phyloP scores from a whole-genome alignment of 1,139 yeast species.

The Geotrichum histeridarum region DNA sequence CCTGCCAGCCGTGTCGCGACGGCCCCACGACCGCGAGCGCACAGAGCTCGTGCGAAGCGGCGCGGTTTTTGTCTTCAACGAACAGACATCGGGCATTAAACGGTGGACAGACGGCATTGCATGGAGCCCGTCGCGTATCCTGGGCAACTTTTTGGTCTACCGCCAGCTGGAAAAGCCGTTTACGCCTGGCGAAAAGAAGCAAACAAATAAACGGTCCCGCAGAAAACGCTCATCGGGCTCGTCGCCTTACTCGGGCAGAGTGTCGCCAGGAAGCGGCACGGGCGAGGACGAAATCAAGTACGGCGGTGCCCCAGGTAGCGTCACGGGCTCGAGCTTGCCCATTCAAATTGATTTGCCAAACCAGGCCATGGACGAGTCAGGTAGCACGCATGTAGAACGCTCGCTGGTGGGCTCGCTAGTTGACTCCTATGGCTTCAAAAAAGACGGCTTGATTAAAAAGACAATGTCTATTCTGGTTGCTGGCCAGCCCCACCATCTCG shows the following conservation, averaged over 20 bases:
- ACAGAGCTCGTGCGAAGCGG: slow-evolving; percentile 64
- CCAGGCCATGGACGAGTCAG: background rate
- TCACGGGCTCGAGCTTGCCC: slow-evolving; percentile 17
- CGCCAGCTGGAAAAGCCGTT: slow-evolving; percentile 65
- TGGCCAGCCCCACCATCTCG: slow-evolving; percentile 53
- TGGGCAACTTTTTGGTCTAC: slow-evolving; percentile 78
- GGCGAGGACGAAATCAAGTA: slow-evolving; percentile 15
- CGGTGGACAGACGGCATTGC: slow-evolving; percentile 93
- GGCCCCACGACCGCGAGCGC: slow-evolving; percentile 82
- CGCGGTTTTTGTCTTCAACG: slow-evolving; percentile 77
- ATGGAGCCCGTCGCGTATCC: slow-evolving; percentile 86
- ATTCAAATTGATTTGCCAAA: slow-evolving; percentile 17
- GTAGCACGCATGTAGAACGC: slow-evolving; percentile 29
- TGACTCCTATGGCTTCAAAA: slow-evolving; percentile 62
- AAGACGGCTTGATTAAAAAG: slow-evolving; percentile 75
- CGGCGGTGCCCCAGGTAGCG: slow-evolving; percentile 14
- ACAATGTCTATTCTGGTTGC: slow-evolving; percentile 59
- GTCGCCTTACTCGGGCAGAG: slow-evolving; percentile 7
- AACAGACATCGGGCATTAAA: slow-evolving; percentile 75
- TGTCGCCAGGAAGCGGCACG: slow-evolving; percentile 2
- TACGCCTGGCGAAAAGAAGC: slow-evolving; percentile 40
- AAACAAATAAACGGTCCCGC: slow-evolving; percentile 31
- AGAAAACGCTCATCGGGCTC: slow-evolving; percentile 7
- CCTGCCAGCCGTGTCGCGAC: slow-evolving; percentile 59
- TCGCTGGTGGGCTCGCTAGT: slow-evolving; percentile 52